Percentiles rank a stretch among this genome's conserved stretches.
Conservation (phyloP, 345 rosid genomes). For the Hirschfeldia incana region DNA sequence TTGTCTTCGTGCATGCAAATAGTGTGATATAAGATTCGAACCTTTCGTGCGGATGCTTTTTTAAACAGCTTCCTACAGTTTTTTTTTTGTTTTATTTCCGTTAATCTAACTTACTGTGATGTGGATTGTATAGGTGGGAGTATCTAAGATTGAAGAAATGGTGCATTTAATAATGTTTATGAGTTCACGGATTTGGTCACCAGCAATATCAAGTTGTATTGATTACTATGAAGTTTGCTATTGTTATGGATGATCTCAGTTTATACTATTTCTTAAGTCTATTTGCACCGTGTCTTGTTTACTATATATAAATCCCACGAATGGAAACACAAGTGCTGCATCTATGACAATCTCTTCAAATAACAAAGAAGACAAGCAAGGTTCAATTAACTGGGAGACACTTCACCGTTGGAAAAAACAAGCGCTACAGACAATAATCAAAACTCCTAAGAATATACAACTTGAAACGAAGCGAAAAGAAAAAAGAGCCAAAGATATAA, state of each 20-base stretch:
- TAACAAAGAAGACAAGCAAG: too few species aligned
- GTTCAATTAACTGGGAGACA: too few species aligned
- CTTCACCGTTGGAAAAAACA: too few species aligned
- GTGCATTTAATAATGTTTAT: neutral
- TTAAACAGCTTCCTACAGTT: neutral
- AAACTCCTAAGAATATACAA: neutral
- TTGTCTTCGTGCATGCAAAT: neutral
- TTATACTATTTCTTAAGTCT: neutral
- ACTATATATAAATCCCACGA: neutral
- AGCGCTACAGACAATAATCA: too few species aligned
- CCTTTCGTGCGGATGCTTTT: slow-evolving; percentile 1
- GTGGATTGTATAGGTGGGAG: slow-evolving; percentile 8
- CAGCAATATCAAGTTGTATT: neutral
- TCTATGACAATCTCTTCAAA: too few species aligned
- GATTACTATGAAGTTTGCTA: neutral
- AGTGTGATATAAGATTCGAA: neutral
- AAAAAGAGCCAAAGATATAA: too few species aligned
- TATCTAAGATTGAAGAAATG: slow-evolving; percentile 2
- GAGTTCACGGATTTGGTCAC: neutral
- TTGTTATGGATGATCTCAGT: neutral
- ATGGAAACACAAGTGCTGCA: neutral
- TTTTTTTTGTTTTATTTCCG: neutral
- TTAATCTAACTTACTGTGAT: neutral
- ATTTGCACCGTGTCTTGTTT: neutral
- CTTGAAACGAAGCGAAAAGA: neutral